Base-by-base conservation (phyloP, 2,329 filamentous ascomycete genomes). In the Ophiostoma sp. region DNA sequence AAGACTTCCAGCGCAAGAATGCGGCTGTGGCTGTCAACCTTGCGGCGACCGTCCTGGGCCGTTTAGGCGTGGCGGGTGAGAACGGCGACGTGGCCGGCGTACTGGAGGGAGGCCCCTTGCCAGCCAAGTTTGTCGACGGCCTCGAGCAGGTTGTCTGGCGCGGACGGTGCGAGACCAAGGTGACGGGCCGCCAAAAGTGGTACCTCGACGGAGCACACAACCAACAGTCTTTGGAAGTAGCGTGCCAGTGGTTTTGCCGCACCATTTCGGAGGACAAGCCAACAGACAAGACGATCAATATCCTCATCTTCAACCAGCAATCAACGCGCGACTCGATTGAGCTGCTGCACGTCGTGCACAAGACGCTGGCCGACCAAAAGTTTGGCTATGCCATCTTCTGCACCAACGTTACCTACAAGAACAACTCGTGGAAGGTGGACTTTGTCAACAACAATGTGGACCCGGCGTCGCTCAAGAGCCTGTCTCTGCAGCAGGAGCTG, bases 261-360 rank as follows among this genome's bases (percentile, higher is more conserved):
- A 75, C 82, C 79, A 50, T 74, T 11, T 57, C 72, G 7, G 57
- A 39, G 39, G 72, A 69, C 61, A 66, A 39, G 63, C 70, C 42
- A 8, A 6, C 48, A 7, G n/a, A 50, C 1, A 33, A 36, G 15
- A 42, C 31, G 8, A 39, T 48, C 8, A 75, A 77, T 6, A 84
- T 93, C 0, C 83, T 98, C 63, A 87, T 98, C 66, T 98, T 98
- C 85, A 98, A 98, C 81, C 95, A 98, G 81, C 94, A 97, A 79
- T 94, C 93, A 11, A 89, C 94, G 42, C 91, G 97, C 78, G 92
- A 93, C 5, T 83, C 84, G 3, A 84, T 87, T 19, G 86, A 97
- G 1, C 87, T 95, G 2, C 83, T 82, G 42, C 86, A 84, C 11
- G 89, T 88, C 2, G 83, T 93, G 12, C 69, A 70, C 78, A 81